phyloP scores from a whole-genome alignment of 371 early-diverging fungal genomes.

The Mucor velutinosus region DNA sequence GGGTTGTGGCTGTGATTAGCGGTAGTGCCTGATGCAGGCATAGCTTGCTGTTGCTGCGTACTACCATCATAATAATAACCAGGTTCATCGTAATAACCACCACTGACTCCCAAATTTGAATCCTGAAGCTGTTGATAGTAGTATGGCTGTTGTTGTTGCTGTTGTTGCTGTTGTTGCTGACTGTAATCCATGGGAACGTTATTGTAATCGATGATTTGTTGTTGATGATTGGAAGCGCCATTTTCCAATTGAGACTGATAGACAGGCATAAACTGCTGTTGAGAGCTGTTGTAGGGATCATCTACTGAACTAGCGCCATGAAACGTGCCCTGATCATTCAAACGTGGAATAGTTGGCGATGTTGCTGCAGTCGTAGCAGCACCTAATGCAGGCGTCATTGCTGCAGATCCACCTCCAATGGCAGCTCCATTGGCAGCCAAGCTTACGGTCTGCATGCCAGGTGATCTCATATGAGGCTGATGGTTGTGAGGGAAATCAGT shows the following conservation, averaged over 20 bases:
- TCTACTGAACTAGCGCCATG: constrained; percentile 14
- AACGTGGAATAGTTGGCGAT: constrained; percentile 42
- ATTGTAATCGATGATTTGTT: background rate
- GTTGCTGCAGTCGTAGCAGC: constrained; percentile 10
- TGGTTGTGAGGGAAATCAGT: constrained; percentile 47
- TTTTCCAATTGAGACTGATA: constrained; percentile 17
- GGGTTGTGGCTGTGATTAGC: background rate
- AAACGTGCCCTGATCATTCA: constrained; percentile 48
- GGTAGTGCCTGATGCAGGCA: background rate
- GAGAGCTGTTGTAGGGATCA: constrained; percentile 20
- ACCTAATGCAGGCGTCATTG: constrained; percentile 13
- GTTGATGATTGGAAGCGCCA: background rate
- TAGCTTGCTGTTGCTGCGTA: background rate
- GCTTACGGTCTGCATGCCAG: background rate
- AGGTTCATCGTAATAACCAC: constrained; percentile 18
- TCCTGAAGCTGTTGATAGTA: constrained; percentile 10
- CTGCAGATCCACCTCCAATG: constrained; percentile 2
- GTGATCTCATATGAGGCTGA: constrained; percentile 29
- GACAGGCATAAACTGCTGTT: constrained; percentile 14
- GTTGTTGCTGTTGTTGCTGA: constrained; percentile 18
- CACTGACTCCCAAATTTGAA: background rate
- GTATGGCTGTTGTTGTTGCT: constrained; percentile 21
- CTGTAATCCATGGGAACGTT: background rate
- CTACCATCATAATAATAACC: constrained; percentile 20
- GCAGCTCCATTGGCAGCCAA: background rate